These are phyloP conservation scores for Diaporthe sp. DNA, from an alignment of 2,329 filamentous ascomycete genomes.

Conservation along the genomic window DNA sequence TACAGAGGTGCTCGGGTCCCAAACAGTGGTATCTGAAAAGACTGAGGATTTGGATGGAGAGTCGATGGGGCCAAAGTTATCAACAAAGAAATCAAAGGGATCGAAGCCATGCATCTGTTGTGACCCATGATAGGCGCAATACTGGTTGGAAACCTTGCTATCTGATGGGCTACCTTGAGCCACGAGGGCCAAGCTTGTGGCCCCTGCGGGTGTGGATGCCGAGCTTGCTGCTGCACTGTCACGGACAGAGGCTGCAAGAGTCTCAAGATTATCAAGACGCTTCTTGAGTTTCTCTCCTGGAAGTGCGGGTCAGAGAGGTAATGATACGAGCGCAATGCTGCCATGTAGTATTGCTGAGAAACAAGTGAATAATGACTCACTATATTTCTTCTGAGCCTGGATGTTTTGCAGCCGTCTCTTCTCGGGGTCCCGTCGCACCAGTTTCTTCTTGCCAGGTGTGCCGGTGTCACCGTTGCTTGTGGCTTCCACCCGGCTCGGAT, in stretches of 20 bases:
- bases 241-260: constrained; percentile 36
- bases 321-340: fast-evolving
- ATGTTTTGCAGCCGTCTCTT: constrained; percentile 44
- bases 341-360: neutral
- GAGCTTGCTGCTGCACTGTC: neutral
- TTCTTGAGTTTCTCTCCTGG: constrained; percentile 41
- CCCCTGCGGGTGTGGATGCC: neutral
- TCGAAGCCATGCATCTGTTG: neutral
- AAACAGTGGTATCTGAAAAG: neutral
- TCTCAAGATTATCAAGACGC: constrained; percentile 41
- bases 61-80: neutral
- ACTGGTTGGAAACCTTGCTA: neutral
- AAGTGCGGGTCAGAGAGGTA: neutral
- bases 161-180: neutral
- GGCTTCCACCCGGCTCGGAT: neutral
- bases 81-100: neutral
- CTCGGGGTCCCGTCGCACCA: constrained; percentile 42
- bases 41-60: neutral
- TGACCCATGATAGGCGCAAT: neutral
- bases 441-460: constrained; percentile 33
- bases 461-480: neutral
- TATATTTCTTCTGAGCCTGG: constrained; percentile 44
- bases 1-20: constrained; percentile 27
- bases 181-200: neutral
- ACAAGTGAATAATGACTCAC: constrained; percentile 34